Evolutionary conservation across 2,329 filamentous ascomycete genomes (phyloP), one percentile per base, ranked within the genome.

Genomic region (Aspergillus floridensis): DNA sequence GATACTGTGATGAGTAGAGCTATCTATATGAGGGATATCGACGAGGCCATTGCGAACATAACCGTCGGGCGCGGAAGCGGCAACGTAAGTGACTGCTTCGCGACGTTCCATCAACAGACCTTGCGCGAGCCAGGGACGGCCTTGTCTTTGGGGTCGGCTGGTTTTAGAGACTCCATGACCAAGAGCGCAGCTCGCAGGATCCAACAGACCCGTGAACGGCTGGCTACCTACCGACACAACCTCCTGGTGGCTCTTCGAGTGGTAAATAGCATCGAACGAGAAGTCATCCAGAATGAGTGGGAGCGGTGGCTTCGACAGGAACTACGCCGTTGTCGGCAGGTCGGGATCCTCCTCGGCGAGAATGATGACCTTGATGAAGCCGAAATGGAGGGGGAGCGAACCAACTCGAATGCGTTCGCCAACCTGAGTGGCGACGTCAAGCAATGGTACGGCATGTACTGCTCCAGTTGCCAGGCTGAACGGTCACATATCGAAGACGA

Each of bases 291-390:
- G 69, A 89, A 89, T 0, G 93, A 97, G 74, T 99, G 92, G 88
- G 93, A 96, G 78, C 90, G 91, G 64, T 99, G 93, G 93, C 82
- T 98, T 31, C 76, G 84, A 3, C 88, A 91, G 65, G 95, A 99
- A 77, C 88, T 87, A 64, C 76, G 81, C 35, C 85, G 90, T 52
- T 99, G 95, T 74, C 85, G 86, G 58, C 84, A 89, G 70, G 74
- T 86, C 7, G 80, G 82, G 46, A 72, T 70, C 14, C 75, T 86
- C 66, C 70, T 84, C 11, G 67, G 69, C 50, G 64, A 68, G 35
- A 64, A 66, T 22, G 49, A 61, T 26, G 59, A 52, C 7, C 56
- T 59, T 19, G 70, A 70, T 46, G 68, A 66, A 14, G 59, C 58
- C 29, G 66, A 65, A 38, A 55, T 65, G 47, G 66, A 66, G 53